These are phyloP conservation scores for Thalassiosira sp. DNA, from an alignment of 352 stramenopile species.

Conservation along the genomic window DNA sequence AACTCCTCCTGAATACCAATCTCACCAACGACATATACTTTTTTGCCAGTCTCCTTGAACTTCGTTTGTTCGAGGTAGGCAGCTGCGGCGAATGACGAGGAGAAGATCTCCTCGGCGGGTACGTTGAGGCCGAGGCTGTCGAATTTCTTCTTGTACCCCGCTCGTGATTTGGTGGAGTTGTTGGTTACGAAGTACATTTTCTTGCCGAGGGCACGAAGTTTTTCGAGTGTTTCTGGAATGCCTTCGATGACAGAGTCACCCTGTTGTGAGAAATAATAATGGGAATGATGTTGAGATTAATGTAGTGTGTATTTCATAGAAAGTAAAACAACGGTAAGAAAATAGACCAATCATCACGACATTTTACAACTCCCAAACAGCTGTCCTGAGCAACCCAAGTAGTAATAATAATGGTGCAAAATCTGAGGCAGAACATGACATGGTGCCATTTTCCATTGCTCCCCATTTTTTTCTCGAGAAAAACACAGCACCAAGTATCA, in stretches of 20 bases:
- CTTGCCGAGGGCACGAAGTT: constrained; percentile 84
- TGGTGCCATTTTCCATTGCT: no score
- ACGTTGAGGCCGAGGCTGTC: constrained; percentile 79
- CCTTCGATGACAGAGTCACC: constrained; percentile 86
- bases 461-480: no score
- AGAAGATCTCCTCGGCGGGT: constrained; percentile 86
- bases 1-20: constrained; percentile 88
- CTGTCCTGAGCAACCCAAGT: no score
- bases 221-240: constrained; percentile 84
- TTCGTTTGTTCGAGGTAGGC: constrained; percentile 89
- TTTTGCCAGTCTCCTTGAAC: constrained; percentile 84
- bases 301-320: no score
- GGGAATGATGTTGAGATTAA: background rate
- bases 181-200: constrained; percentile 90
- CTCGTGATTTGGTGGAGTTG: constrained; percentile 88
- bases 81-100: constrained; percentile 85
- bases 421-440: no score
- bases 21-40: constrained; percentile 89
- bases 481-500: no score
- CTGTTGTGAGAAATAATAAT: constrained; percentile 32
- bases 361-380: no score
- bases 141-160: constrained; percentile 87
- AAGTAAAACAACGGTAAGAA: no score
- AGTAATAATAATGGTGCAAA: no score
- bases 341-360: no score